These are phyloP conservation scores for Micractinium sp. DNA, from an alignment of 139 green algal genomes.

Conservation along the genomic window DNA sequence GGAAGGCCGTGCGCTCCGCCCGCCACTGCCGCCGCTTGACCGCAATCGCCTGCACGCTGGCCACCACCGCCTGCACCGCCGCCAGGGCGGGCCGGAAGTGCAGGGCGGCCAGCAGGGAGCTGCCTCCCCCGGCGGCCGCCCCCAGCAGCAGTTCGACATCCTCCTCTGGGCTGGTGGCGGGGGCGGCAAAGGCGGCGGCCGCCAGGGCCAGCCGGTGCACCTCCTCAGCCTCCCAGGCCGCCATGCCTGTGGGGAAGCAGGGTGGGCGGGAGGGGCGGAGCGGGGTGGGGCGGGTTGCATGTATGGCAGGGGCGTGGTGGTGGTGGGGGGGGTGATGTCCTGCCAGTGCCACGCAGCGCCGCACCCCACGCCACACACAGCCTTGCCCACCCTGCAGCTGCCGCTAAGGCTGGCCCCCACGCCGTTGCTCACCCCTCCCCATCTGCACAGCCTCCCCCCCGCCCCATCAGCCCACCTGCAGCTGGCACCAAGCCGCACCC, in stretches of 20 bases:
- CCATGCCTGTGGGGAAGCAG: slow-evolving; percentile 9
- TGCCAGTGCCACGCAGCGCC: too few relatives aligned
- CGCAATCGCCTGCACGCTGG: slow-evolving; percentile 32
- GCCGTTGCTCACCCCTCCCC: too few relatives aligned
- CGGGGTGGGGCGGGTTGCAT: neutral
- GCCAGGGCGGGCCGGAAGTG: slow-evolving; percentile 5
- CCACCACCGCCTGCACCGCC: slow-evolving; percentile 27
- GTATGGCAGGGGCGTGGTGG: too few relatives aligned
- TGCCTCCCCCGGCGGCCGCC: neutral
- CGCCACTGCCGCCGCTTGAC: slow-evolving; percentile 33
- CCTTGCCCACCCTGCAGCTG: too few relatives aligned
- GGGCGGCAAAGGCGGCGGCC: neutral
- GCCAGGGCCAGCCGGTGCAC: slow-evolving; percentile 17
- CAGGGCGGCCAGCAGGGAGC: neutral
- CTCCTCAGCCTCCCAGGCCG: slow-evolving; percentile 18
- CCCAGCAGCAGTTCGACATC: slow-evolving; percentile 41
- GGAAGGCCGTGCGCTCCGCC: slow-evolving; percentile 14
- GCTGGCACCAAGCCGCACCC: too few relatives aligned
- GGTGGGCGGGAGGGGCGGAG: neutral
- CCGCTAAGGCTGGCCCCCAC: too few relatives aligned
- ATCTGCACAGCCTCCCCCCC: too few relatives aligned
- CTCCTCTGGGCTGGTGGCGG: slow-evolving; percentile 26
- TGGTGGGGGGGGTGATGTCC: too few relatives aligned
- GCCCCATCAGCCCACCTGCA: too few relatives aligned
- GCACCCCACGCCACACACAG: too few relatives aligned